Evolutionary conservation across 176 grass and related monocot species (phyloP), one percentile per base, ranked within the genome.

Genomic region (Cenchrus fungigraminus): DNA sequence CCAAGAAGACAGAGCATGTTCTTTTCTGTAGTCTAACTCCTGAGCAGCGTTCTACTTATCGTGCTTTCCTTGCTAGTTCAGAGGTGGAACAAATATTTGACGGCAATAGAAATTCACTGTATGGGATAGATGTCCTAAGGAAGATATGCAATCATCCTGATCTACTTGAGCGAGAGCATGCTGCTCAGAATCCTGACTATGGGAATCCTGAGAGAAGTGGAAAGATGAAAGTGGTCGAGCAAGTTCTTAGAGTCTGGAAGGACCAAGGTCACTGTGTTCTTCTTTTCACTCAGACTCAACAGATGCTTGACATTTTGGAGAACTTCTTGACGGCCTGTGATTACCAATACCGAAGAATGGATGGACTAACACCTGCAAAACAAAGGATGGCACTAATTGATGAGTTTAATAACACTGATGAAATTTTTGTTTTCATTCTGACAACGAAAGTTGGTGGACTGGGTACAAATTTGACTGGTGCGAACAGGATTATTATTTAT

Each of bases 111-210:
- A 98, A 88, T 63, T 95, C 95, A 34, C 83, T 98, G 52, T 94
- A 93, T 68, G 95, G 95, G 47, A 98, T 98, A 47, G 95, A 98
- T 95, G 80, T 95, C 54, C 60, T 98, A 82, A 84, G 91, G 73
- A 98, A 98, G 82, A 98, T 95, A 78, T 98, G 92, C 73, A 98
- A 98, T 84, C 95, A 95, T 82, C 91, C 95, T 65, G 95, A 98
- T 92, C 83, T 98, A 62, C 92, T 98, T 62, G 95, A 98, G 85
- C 90, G 95, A 87, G 95, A 98, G 83, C 83, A 90, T 69, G 87
- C 92, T 17, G 77, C 85, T 75, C 87, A 89, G 49, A 77, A 93
- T 89, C 92, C 95, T 69, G 95, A 98, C 57, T 98, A 98, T 87
- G 95, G 95, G 0, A 98, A 98, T 89, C 82, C 53, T 66, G 87